Conservation (phyloP, 306 rosid genomes). For the Oemleria cerasiformis region DNA sequence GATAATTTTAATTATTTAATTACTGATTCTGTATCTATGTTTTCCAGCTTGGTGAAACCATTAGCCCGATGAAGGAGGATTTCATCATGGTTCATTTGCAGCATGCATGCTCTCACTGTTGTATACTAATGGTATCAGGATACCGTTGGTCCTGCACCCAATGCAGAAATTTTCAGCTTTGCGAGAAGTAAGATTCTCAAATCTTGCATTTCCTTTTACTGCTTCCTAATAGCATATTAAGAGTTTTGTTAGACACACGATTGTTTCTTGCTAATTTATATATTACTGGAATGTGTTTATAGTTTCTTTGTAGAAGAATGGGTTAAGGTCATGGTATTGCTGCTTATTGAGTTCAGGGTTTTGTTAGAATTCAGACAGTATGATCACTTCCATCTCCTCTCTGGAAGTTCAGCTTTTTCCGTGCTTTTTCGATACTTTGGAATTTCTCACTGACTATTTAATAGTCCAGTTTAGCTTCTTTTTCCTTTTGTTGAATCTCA, state of each 20-base stretch:
- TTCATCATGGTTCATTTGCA: slow-evolving; percentile 98
- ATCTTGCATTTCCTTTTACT: background rate
- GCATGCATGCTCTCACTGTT: slow-evolving; percentile 76
- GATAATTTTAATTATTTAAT: slow-evolving; percentile 6
- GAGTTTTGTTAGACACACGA: background rate
- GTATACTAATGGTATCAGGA: slow-evolving; percentile 84
- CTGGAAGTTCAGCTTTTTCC: background rate
- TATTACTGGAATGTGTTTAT: background rate
- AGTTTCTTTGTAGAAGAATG: background rate
- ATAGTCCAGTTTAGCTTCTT: background rate
- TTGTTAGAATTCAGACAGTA: slow-evolving; percentile 1
- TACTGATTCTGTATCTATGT: slow-evolving; percentile 23
- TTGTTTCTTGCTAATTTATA: background rate
- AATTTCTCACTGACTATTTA: background rate
- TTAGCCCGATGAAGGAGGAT: slow-evolving; percentile 96
- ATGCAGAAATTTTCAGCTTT: slow-evolving; percentile 91
- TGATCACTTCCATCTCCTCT: background rate
- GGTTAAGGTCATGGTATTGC: background rate
- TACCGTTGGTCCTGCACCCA: slow-evolving; percentile 83
- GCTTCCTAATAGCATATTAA: background rate
- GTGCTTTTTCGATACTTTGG: background rate
- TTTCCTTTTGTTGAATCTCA: background rate
- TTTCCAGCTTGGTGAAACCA: slow-evolving; percentile 95
- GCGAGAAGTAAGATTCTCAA: slow-evolving; percentile 68
- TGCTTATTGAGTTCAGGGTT: background rate